phyloP scores from a whole-genome alignment of 2,329 filamentous ascomycete species.

The Cladophialophora psammophila region DNA sequence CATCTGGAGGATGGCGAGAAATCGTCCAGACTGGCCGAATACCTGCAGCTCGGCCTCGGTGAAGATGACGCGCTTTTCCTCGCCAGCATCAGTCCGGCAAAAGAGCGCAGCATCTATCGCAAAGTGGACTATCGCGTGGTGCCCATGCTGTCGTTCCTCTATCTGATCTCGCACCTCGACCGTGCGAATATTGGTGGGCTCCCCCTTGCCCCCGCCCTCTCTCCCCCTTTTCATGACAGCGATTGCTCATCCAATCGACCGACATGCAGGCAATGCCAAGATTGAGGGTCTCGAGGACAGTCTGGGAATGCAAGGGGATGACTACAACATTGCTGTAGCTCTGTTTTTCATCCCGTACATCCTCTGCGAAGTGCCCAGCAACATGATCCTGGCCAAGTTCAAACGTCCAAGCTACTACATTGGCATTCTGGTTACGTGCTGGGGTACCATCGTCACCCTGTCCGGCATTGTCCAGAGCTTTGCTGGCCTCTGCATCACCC shows the following conservation, averaged over 20 bases:
- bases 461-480: constrained; percentile 44
- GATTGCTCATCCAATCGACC: not conserved
- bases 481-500: constrained; percentile 42
- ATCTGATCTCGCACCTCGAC: too few species aligned
- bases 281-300: constrained; percentile 53
- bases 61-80: too few species aligned
- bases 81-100: too few species aligned
- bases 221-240: too few species aligned
- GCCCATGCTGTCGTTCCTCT: too few species aligned
- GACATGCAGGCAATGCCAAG: constrained; percentile 56
- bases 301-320: constrained; percentile 52
- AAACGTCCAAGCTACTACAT: constrained; percentile 12
- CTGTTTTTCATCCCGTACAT: constrained; percentile 41
- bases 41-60: too few species aligned
- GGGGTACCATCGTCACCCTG: constrained; percentile 43
- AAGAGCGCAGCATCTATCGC: too few species aligned
- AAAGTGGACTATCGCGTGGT: too few species aligned
- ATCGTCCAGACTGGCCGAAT: too few species aligned
- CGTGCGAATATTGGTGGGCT: not conserved
- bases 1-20: too few species aligned
- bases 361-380: constrained; percentile 52
- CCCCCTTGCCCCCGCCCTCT: too few species aligned
- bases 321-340: constrained; percentile 45
- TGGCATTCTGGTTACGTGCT: not conserved
- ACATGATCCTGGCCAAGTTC: constrained; percentile 51